Evolutionary conservation across 2,329 filamentous ascomycete species (phyloP).

Genomic region (Botrytis elliptica): DNA sequence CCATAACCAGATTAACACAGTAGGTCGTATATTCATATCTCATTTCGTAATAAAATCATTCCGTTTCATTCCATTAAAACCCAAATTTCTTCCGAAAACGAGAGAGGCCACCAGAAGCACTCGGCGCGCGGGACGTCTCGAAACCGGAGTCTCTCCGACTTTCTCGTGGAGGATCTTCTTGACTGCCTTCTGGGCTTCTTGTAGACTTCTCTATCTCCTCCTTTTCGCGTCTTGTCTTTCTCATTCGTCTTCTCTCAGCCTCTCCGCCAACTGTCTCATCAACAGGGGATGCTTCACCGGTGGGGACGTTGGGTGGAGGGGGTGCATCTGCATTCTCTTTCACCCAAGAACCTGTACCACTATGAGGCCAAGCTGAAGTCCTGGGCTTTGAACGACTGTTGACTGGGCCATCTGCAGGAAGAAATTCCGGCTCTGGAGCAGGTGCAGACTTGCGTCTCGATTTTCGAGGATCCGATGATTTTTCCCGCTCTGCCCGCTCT

Average conservation of each 20-base stretch:
- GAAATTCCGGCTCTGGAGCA: slow-evolving; percentile 39
- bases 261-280: slow-evolving; percentile 35
- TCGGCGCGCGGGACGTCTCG: slow-evolving; percentile 57
- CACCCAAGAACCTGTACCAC: slow-evolving; percentile 64
- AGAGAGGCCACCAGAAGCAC: slow-evolving; percentile 63
- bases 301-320: slow-evolving; percentile 48
- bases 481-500: slow-evolving; percentile 52
- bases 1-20: background rate
- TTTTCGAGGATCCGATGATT: slow-evolving; percentile 39
- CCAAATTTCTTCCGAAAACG: slow-evolving; percentile 38
- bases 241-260: slow-evolving; percentile 30
- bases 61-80: slow-evolving; percentile 23
- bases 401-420: slow-evolving; percentile 34
- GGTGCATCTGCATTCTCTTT: slow-evolving; percentile 63
- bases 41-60: slow-evolving; percentile 17
- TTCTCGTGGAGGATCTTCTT: slow-evolving; percentile 34
- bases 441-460: slow-evolving; percentile 45
- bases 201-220: slow-evolving; percentile 27
- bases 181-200: slow-evolving; percentile 38
- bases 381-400: slow-evolving; percentile 35
- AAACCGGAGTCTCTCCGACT: slow-evolving; percentile 34
- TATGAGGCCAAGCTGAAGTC: slow-evolving; percentile 56
- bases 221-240: slow-evolving; percentile 35
- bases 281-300: slow-evolving; percentile 30
- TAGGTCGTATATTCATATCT: slow-evolving; percentile 19